These are phyloP conservation scores for Letharia lupina DNA, from an alignment of 495 filamentous ascomycete genomes.

Conservation along the genomic window DNA sequence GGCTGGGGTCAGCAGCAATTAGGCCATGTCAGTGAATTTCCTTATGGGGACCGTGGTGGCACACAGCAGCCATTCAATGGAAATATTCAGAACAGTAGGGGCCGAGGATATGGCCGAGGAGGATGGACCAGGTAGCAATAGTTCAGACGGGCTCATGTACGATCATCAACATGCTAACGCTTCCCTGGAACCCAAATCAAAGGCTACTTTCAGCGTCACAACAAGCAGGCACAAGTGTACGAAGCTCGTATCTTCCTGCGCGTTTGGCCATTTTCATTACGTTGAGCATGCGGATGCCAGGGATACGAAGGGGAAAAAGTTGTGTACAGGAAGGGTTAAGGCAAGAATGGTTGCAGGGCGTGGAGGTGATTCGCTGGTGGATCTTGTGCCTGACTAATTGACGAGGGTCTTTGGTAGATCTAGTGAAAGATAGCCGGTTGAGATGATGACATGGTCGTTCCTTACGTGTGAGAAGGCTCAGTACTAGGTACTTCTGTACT, in stretches of 20 bases:
- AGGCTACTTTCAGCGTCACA: neutral
- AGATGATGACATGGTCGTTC: no score
- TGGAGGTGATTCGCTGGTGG: neutral
- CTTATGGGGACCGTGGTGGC: constrained; percentile 6
- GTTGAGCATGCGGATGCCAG: neutral
- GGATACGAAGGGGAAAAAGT: neutral
- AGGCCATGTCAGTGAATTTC: neutral
- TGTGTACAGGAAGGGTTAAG: neutral
- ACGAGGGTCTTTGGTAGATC: neutral
- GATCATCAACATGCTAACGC: neutral
- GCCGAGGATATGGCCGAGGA: constrained; percentile 12
- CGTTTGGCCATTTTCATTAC: neutral
- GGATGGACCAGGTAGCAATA: constrained; percentile 2
- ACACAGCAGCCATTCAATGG: constrained; percentile 4
- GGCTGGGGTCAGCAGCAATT: constrained; percentile 13
- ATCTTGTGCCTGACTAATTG: constrained; percentile 4
- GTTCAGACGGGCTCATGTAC: neutral
- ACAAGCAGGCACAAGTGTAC: neutral
- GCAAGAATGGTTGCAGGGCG: constrained; percentile 5
- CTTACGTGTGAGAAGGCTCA: no score
- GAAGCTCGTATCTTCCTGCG: neutral
- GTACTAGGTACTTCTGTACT: no score
- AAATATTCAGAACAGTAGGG: constrained; percentile 5
- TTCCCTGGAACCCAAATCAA: neutral
- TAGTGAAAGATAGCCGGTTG: no score